Evolutionary conservation across 352 stramenopile species (phyloP).

Genomic region (Phytophthora citricola): DNA sequence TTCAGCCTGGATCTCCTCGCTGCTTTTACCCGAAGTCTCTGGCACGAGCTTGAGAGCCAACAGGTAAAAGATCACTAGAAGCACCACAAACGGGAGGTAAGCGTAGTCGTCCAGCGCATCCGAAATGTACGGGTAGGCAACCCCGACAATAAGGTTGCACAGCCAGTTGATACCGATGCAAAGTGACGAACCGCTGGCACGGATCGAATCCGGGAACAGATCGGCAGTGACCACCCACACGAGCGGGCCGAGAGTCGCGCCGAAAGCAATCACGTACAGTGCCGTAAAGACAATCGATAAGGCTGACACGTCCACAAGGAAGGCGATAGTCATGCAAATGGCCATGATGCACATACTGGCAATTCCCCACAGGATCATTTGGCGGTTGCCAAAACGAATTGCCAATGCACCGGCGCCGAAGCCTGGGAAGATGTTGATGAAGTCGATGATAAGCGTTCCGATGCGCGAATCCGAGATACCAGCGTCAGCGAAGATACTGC

Average conservation of each 20-base stretch:
- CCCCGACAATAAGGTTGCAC: slow-evolving; percentile 38
- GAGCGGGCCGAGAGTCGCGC: slow-evolving; percentile 54
- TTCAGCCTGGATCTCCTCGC: slow-evolving; percentile 27
- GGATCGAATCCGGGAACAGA: slow-evolving; percentile 56
- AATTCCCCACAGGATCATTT: slow-evolving; percentile 52
- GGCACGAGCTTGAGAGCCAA: slow-evolving; percentile 21
- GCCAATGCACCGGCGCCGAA: slow-evolving; percentile 48
- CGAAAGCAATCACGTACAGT: slow-evolving; percentile 53
- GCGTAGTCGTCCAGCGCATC: too few relatives aligned
- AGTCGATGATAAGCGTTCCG: slow-evolving; percentile 27
- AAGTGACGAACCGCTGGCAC: slow-evolving; percentile 42
- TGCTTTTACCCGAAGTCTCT: slow-evolving; percentile 26
- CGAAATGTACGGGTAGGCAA: slow-evolving; percentile 51
- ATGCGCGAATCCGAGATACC: slow-evolving; percentile 27
- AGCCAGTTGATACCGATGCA: slow-evolving; percentile 40
- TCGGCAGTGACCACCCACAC: slow-evolving; percentile 55
- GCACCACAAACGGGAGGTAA: too few relatives aligned
- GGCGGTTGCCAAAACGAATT: slow-evolving; percentile 53
- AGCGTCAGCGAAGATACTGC: slow-evolving; percentile 24
- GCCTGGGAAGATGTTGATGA: slow-evolving; percentile 59
- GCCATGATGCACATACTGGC: slow-evolving; percentile 51
- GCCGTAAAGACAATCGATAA: slow-evolving; percentile 54
- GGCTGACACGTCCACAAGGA: slow-evolving; percentile 32
- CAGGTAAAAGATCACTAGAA: too few relatives aligned
- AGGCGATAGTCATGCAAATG: slow-evolving; percentile 55